Percentiles rank a stretch among this genome's conserved stretches.
These are phyloP conservation scores for Melanomma pulvis-pyrius DNA, from an alignment of 495 filamentous ascomycete species.

Conservation along the genomic window DNA sequence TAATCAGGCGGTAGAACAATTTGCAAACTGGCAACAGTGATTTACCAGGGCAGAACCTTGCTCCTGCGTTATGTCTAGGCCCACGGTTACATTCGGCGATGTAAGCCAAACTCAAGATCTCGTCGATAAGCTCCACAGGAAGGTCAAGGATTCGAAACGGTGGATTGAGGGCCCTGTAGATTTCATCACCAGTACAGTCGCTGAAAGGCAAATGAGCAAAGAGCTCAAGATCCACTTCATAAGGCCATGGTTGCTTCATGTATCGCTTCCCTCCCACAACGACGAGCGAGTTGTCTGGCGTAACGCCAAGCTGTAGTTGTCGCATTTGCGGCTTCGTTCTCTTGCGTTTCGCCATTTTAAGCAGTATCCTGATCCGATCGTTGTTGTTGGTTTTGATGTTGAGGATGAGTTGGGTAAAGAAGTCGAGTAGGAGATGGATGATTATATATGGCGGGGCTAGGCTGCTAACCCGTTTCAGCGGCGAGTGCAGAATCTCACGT, in stretches of 20 bases:
- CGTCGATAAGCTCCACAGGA: neutral
- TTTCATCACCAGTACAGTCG: neutral
- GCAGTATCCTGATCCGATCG: neutral
- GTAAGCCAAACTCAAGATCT: slow-evolving; percentile 3
- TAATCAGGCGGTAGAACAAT: neutral
- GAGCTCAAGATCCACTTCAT: slow-evolving; percentile 1
- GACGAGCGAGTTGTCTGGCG: neutral
- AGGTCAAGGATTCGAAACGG: neutral
- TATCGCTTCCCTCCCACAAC: neutral
- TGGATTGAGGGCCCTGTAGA: slow-evolving; percentile 1
- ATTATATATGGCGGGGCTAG: too few relatives aligned
- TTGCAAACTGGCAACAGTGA: neutral
- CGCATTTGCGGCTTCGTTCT: neutral
- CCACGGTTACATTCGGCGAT: neutral
- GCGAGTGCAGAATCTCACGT: too few relatives aligned
- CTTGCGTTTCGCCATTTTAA: neutral
- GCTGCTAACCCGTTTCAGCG: too few relatives aligned
- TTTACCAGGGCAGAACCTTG: neutral
- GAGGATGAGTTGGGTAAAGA: too few relatives aligned
- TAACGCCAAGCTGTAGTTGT: neutral
- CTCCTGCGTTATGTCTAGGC: neutral
- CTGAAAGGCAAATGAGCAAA: neutral
- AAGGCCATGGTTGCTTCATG: neutral
- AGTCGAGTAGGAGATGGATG: too few relatives aligned
- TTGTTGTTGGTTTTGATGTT: too few relatives aligned